Conservation (phyloP, 140 eudicot genomes). For the Eryngium alpinum region DNA sequence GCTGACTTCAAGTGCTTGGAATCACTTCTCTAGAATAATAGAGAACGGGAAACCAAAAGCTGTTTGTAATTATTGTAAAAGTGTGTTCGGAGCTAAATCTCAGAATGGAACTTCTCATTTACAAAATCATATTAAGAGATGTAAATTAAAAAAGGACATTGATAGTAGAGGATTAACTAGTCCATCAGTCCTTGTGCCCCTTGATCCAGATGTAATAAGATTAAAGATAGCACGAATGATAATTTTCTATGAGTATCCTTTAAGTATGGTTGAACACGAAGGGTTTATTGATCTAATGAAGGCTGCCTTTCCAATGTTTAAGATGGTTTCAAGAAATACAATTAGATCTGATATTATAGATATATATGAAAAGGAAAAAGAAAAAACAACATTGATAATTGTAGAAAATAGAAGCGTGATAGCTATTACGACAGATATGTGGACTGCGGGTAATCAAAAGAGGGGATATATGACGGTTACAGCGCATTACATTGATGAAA, state of each 20-base stretch:
- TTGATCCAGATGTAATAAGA: background rate
- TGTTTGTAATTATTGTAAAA: background rate
- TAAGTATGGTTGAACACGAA: slow-evolving; percentile 7
- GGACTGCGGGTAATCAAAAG: slow-evolving; percentile 18
- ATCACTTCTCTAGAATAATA: background rate
- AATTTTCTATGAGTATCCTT: slow-evolving; percentile 10
- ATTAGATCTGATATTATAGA: background rate
- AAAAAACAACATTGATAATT: background rate
- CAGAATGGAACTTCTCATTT: slow-evolving; percentile 1
- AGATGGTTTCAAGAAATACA: background rate
- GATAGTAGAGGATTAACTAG: background rate
- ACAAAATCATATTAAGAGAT: background rate
- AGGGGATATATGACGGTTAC: slow-evolving; percentile 25
- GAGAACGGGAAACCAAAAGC: background rate
- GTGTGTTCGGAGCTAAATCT: background rate
- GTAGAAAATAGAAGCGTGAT: background rate
- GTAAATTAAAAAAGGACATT: background rate
- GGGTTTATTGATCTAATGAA: background rate
- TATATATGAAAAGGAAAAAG: slow-evolving; percentile 10
- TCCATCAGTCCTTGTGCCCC: background rate
- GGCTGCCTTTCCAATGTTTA: background rate
- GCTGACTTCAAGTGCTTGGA: background rate
- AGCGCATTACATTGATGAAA: slow-evolving; percentile 21
- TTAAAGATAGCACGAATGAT: background rate
- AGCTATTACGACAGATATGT: slow-evolving; percentile 21